These are phyloP conservation scores for Moesziomyces sp. DNA, from an alignment of 1,284 basidiomycete species.

Conservation along the genomic window DNA sequence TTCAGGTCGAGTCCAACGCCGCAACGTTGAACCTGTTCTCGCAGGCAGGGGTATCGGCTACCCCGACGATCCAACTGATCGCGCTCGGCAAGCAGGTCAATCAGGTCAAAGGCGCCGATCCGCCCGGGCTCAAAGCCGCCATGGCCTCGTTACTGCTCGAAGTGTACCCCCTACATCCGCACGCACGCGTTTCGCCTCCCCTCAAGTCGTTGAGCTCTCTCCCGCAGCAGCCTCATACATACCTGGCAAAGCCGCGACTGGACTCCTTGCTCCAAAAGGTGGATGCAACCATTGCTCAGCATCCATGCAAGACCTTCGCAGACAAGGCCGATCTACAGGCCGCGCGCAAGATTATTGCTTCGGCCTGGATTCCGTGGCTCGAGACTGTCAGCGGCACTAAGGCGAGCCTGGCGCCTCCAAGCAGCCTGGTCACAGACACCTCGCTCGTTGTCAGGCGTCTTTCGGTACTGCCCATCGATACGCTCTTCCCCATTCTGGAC, in stretches of 20 bases:
- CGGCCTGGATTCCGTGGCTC: conserved; percentile 36
- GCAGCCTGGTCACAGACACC: conserved; percentile 7
- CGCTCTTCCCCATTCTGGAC: conserved; percentile 83
- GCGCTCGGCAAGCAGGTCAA: conserved; percentile 60
- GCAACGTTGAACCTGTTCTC: conserved; percentile 39
- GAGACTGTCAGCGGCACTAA: conserved; percentile 17
- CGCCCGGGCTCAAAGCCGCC: conserved; percentile 76
- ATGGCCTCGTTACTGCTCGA: conserved; percentile 79
- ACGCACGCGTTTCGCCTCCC: conserved; percentile 73
- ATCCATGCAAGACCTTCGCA: conserved; percentile 58
- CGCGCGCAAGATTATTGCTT: conserved; percentile 72
- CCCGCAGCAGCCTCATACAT: conserved; percentile 75
- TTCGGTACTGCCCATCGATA: conserved; percentile 71
- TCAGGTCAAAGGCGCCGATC: conserved; percentile 80
- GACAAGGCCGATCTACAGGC: conserved; percentile 53
- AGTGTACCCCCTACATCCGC: conserved; percentile 78
- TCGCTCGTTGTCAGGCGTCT: conserved; percentile 8
- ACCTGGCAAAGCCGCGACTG: conserved; percentile 77
- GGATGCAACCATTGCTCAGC: conserved; percentile 74
- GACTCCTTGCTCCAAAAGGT: conserved; percentile 77
- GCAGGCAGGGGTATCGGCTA: conserved; percentile 75
- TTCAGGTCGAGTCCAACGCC: conserved; percentile 62
- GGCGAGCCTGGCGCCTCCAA: not conserved
- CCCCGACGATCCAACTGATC: conserved; percentile 83
- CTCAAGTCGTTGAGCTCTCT: conserved; percentile 76